A percentile compares a stretch with the other conserved stretches of the same genome.
These are phyloP conservation scores for Claviceps africana DNA, from an alignment of 2,329 filamentous ascomycete species.

Conservation along the genomic window DNA sequence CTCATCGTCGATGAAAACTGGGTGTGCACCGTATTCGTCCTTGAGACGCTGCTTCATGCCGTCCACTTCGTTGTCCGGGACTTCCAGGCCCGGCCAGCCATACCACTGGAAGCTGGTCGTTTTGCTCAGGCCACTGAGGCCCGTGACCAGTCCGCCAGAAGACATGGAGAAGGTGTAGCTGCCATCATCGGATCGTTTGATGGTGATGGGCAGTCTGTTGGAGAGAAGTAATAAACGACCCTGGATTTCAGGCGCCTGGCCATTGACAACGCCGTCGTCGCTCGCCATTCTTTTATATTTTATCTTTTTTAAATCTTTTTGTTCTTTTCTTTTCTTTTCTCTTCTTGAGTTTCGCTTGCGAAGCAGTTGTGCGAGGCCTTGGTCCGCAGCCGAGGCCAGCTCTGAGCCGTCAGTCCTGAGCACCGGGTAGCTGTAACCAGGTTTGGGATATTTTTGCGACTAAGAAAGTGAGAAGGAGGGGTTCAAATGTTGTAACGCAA, in stretches of 20 bases:
- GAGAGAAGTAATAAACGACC: slow-evolving; percentile 69
- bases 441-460: background rate
- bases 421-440: background rate
- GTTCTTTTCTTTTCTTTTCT: background rate
- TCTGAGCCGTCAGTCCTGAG: background rate
- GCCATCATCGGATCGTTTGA: slow-evolving; percentile 84
- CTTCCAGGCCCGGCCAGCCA: slow-evolving; percentile 88
- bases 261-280: slow-evolving; percentile 14
- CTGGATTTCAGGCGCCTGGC: slow-evolving; percentile 19
- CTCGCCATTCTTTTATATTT: slow-evolving; percentile 1
- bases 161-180: slow-evolving; percentile 93
- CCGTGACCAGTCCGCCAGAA: slow-evolving; percentile 87
- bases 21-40: slow-evolving; percentile 77
- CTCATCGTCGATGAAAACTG: slow-evolving; percentile 87
- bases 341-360: background rate
- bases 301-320: background rate
- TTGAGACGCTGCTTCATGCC: slow-evolving; percentile 65
- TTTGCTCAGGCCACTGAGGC: slow-evolving; percentile 80
- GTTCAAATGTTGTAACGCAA: background rate
- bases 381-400: background rate
- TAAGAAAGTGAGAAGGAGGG: background rate
- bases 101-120: slow-evolving; percentile 96
- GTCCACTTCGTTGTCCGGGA: slow-evolving; percentile 69
- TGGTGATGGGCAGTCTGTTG: slow-evolving; percentile 90
- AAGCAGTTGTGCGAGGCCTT: background rate